Evolutionary conservation across 495 filamentous ascomycete genomes (phyloP), one percentile per base, ranked within the genome.

Genomic region (Neurospora sp.): DNA sequence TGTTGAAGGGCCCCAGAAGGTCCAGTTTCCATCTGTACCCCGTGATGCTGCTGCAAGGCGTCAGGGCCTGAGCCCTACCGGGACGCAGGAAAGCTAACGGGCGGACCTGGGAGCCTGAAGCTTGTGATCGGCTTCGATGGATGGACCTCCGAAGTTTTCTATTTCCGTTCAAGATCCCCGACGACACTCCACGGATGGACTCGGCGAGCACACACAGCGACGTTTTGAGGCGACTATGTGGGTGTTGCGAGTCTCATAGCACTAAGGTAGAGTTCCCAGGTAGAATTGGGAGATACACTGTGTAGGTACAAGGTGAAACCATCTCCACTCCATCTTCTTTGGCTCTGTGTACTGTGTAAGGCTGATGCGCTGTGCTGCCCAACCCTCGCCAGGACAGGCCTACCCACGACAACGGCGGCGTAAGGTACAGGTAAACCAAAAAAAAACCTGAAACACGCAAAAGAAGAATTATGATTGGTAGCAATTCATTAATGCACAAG

Each of bases 401-500:
- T 65, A 31, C 53, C 53, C 53, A 65, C 53, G 27, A 31, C 53
- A 61, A 65, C 27, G 53, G 53, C 53, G 53, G 27, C 27, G 53
- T 65, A 16, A 35, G 53, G 53, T 65, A 65, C 37, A 41, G 18
- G 61, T 31, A 22, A 40, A 68, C 12, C 40, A 70, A 71, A 53
- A 71, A 53, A 77, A 69, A 71, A 74, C 75, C 70, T 81, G 79
- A 81, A 81, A 80, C 78, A 68, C 40, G 40, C 68, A 65, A 40
- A 70, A 71, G 40, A 40, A 9, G 12, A 18, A 22, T 39, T 41
- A 18, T 73, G 75, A 82, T 82, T 82, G 80, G 80, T 44, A 37
- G 39, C 35, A 41, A 59, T 41, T 73, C 72, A 69, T 71, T 68
- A 77, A 80, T 74, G 80, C 78, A 80, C 76, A 80, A 80, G 80